A percentile compares a stretch with the other conserved stretches of the same genome.
Evolutionary conservation across 2,329 filamentous ascomycete genomes (phyloP).

Genomic region (Pezizomycotina sp.): DNA sequence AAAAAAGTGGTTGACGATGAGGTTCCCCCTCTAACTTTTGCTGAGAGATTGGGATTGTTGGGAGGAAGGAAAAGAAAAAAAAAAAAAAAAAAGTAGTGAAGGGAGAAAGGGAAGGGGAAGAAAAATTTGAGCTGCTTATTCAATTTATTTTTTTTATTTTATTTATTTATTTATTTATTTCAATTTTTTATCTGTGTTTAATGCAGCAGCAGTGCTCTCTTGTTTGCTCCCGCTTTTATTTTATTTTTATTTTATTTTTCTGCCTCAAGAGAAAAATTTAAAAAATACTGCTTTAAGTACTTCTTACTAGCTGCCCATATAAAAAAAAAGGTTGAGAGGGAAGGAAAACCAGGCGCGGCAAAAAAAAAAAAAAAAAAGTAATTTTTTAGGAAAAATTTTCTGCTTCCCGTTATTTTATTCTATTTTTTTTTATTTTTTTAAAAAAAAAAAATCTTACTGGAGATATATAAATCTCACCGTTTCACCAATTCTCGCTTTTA

Average conservation of each 20-base stretch:
- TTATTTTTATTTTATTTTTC: not conserved
- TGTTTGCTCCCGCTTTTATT: no score
- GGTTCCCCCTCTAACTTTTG: no score
- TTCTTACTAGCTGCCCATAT: not conserved
- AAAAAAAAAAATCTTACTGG: not conserved
- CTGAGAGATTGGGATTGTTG: slow-evolving; percentile 15
- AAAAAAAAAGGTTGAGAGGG: not conserved
- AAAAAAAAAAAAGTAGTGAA: slow-evolving; percentile 11
- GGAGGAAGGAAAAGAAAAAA: slow-evolving; percentile 8
- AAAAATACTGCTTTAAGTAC: not conserved
- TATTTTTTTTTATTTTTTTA: not conserved
- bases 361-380: slow-evolving; percentile 1
- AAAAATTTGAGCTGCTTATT: slow-evolving; percentile 13
- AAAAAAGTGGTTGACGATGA: no score
- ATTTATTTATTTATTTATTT: slow-evolving; percentile 19
- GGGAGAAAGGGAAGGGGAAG: slow-evolving; percentile 11
- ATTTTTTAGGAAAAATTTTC: slow-evolving; percentile 1
- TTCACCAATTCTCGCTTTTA: not conserved
- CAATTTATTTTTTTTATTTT: slow-evolving; percentile 7
- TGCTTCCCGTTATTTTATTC: not conserved
- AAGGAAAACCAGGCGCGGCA: no score
- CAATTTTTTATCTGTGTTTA: slow-evolving; percentile 27
- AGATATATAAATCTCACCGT: slow-evolving; percentile 1
- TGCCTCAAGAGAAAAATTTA: not conserved
- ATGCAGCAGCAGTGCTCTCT: no score